Percentiles rank a stretch among this genome's conserved stretches.
Conservation (phyloP, 176 grass and related monocot species). For the Oryza officinalis region DNA sequence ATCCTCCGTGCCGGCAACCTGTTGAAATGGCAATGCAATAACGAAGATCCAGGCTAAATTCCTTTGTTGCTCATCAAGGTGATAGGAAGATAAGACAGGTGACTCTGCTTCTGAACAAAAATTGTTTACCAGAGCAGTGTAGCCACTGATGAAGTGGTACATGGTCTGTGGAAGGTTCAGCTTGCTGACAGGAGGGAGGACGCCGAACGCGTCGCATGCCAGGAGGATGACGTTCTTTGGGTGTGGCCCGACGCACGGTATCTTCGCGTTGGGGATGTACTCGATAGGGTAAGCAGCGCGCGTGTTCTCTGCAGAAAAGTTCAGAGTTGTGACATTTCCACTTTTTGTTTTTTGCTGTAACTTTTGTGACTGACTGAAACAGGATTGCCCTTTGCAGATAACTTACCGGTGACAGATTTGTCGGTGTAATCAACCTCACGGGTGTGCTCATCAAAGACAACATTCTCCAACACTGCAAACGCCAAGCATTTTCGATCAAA, state of each 20-base stretch:
- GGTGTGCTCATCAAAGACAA: slow-evolving; percentile 93
- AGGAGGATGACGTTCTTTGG: slow-evolving; percentile 97
- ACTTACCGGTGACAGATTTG: slow-evolving; percentile 93
- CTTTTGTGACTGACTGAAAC: neutral
- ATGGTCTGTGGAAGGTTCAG: slow-evolving; percentile 92
- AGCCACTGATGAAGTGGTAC: slow-evolving; percentile 99
- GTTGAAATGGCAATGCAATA: neutral
- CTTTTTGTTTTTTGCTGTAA: neutral
- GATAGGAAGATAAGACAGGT: neutral
- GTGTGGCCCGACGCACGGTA: slow-evolving; percentile 89
- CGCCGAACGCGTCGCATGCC: slow-evolving; percentile 93
- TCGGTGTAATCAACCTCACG: slow-evolving; percentile 89
- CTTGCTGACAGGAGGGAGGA: slow-evolving; percentile 97
- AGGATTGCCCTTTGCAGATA: neutral
- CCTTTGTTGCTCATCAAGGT: neutral
- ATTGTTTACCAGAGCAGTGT: slow-evolving; percentile 74
- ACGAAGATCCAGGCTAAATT: neutral
- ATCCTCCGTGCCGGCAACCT: slow-evolving; percentile 95
- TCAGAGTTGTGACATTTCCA: neutral
- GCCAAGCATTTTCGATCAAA: neutral
- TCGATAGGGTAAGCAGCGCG: slow-evolving; percentile 94
- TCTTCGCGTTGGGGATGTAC: slow-evolving; percentile 91
- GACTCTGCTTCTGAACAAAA: neutral
- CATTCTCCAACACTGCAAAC: slow-evolving; percentile 84
- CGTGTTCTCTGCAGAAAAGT: slow-evolving; percentile 73